Conservation (phyloP, 2,329 filamentous ascomycete genomes). For the Pseudogymnoascus sp. region DNA sequence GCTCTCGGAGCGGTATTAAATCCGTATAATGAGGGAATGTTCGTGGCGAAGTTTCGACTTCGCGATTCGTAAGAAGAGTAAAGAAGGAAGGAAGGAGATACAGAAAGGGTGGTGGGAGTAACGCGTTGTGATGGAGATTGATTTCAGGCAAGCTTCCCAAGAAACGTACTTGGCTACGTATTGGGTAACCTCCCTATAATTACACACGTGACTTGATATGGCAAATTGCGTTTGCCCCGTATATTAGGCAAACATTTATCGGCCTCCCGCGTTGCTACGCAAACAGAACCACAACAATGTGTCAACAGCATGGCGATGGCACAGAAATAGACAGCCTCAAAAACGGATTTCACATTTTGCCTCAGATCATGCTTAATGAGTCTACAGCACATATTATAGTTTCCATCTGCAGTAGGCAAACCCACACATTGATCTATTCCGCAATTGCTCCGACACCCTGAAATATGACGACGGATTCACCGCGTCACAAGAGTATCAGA, state of each 20-base stretch:
- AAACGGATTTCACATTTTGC: not conserved
- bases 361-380: not conserved
- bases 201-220: not conserved
- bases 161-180: slow-evolving; percentile 10
- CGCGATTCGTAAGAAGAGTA: slow-evolving; percentile 5
- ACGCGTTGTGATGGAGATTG: slow-evolving; percentile 7
- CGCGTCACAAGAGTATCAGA: too few species aligned
- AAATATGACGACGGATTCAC: not conserved
- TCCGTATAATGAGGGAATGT: slow-evolving; percentile 2
- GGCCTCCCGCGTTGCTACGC: not conserved
- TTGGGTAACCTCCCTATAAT: slow-evolving; percentile 8
- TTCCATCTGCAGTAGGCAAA: not conserved
- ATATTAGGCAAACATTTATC: not conserved
- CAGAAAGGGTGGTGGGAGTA: not conserved
- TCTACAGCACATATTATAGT: not conserved
- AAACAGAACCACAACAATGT: slow-evolving; percentile 1
- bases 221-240: not conserved
- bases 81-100: slow-evolving; percentile 8
- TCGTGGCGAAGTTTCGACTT: not conserved
- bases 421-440: not conserved
- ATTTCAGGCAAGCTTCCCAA: slow-evolving; percentile 5
- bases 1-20: slow-evolving; percentile 7
- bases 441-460: not conserved
- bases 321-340: not conserved
- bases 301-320: not conserved